A percentile compares a stretch with the other conserved stretches of the same genome.
These are phyloP conservation scores for Suillus tomentosus DNA, from an alignment of 768 basidiomycete species.

Conservation along the genomic window DNA sequence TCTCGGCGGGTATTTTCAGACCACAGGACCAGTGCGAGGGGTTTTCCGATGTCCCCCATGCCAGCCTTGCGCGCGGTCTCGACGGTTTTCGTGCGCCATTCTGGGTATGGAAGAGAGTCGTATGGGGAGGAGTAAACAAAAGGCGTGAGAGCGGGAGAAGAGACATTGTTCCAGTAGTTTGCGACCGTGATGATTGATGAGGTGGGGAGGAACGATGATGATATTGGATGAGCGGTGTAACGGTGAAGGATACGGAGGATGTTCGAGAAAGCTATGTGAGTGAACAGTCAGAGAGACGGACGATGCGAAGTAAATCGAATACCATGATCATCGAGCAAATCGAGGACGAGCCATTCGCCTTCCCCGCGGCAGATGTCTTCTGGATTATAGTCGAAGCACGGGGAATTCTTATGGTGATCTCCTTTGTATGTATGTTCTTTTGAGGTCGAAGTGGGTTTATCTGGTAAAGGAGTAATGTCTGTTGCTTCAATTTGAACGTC, in stretches of 20 bases:
- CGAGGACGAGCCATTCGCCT: slow-evolving; percentile 54
- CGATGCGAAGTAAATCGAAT: background rate
- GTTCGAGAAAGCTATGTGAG: slow-evolving; percentile 44
- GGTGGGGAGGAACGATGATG: slow-evolving; percentile 46
- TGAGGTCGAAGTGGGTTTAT: background rate
- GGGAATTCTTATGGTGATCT: slow-evolving; percentile 2
- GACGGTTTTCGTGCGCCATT: slow-evolving; percentile 59
- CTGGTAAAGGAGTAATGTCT: slow-evolving; percentile 3
- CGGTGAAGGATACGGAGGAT: slow-evolving; percentile 58
- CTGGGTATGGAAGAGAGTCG: slow-evolving; percentile 57
- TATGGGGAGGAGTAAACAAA: slow-evolving; percentile 33
- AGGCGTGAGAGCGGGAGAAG: slow-evolving; percentile 23
- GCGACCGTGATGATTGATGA: slow-evolving; percentile 61
- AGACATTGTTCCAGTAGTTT: slow-evolving; percentile 26
- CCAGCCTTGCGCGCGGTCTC: slow-evolving; percentile 57
- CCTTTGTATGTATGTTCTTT: slow-evolving; percentile 14
- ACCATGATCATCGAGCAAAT: slow-evolving; percentile 52
- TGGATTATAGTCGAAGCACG: slow-evolving; percentile 5
- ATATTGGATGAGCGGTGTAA: slow-evolving; percentile 34
- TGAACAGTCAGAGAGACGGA: background rate
- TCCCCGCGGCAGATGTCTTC: slow-evolving; percentile 21
- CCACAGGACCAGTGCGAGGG: slow-evolving; percentile 51
- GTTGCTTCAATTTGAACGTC: slow-evolving; percentile 11
- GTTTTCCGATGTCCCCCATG: slow-evolving; percentile 55
- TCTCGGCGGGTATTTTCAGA: slow-evolving; percentile 28